Base-by-base conservation (phyloP, 441 rosid species). In the Corymbia calophylla region DNA sequence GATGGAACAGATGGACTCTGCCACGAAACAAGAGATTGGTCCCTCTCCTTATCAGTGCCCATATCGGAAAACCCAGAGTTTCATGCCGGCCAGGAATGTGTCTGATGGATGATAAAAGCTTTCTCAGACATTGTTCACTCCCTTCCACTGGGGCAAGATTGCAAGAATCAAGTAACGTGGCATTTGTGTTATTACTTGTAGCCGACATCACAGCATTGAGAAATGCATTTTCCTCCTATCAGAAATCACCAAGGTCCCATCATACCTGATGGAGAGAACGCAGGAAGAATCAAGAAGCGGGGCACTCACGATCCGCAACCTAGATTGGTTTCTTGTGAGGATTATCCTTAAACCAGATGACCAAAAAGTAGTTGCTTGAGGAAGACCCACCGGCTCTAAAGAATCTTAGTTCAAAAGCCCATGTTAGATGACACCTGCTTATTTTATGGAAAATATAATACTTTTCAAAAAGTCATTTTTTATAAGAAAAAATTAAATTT, bases 21-120 rank as follows among this genome's bases (percentile, higher is more conserved):
- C 89, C 91, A 90, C 13, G 91, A 68, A 32, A 16, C 44, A 18
- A 90, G 86, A 86, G 7, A 84, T 27, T 49, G 89, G 15, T 32
- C 44, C 60, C 87, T 44, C 12, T 73, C 39, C 18, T 54, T 48
- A 49, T 47, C 32, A 11, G 51, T 81, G 39, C 66, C 31, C 19
- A 44, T 35, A 18, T 54, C 7, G 51, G 84, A 49, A 62, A 32
- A 53, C 53, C 89, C 87, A 55, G 12, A 88, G 60, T 87, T 88
- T 90, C 89, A 90, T 90, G 29, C 91, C 86, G 0, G 91, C 86
- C 10, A 90, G 87, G 35, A 87, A 82, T 7, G 89, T 88, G 25
- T 90, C 86, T 19, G 86, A 12, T 35, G 87, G 89, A 49, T 87
- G 13, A 32, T 88, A 53, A 48, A 90, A 90, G 87, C 87, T 88